Evolutionary conservation across 2,329 filamentous ascomycete species (phyloP).

Genomic region (Clonostachys solani): DNA sequence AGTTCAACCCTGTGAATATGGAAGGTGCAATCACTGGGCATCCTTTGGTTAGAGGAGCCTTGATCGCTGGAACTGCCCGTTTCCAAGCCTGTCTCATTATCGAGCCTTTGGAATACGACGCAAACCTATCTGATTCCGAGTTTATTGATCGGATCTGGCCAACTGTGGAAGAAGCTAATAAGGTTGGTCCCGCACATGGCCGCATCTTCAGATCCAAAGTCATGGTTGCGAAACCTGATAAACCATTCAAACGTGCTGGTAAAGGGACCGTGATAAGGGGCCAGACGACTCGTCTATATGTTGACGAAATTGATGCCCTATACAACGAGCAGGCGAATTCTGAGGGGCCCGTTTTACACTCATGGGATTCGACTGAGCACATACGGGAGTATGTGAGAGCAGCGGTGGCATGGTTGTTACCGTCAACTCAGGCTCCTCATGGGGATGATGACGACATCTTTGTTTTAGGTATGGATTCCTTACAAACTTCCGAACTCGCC

Average conservation of each 20-base stretch:
- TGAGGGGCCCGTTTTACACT: no score
- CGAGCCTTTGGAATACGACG: no score
- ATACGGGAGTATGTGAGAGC: no score
- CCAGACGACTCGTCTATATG: neutral
- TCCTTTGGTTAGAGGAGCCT: slow-evolving; percentile 16
- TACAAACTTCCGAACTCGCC: no score
- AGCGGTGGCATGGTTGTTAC: no score
- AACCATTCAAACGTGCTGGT: neutral
- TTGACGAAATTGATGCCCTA: neutral
- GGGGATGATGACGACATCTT: no score
- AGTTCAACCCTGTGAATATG: slow-evolving; percentile 32
- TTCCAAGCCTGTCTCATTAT: slow-evolving; percentile 12
- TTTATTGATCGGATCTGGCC: neutral
- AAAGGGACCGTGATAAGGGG: neutral
- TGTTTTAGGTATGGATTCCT: no score
- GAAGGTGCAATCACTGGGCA: slow-evolving; percentile 23
- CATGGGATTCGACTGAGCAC: no score
- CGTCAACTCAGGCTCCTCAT: no score
- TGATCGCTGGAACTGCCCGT: slow-evolving; percentile 23
- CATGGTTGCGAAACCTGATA: neutral
- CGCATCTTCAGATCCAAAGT: neutral
- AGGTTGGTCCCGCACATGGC: neutral
- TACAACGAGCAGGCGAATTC: no score
- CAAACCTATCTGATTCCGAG: no score
- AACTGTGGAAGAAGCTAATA: neutral